Evolutionary conservation across 192 early-diverging fungal genomes (phyloP).

Genomic region (Backusella tuberculispora): DNA sequence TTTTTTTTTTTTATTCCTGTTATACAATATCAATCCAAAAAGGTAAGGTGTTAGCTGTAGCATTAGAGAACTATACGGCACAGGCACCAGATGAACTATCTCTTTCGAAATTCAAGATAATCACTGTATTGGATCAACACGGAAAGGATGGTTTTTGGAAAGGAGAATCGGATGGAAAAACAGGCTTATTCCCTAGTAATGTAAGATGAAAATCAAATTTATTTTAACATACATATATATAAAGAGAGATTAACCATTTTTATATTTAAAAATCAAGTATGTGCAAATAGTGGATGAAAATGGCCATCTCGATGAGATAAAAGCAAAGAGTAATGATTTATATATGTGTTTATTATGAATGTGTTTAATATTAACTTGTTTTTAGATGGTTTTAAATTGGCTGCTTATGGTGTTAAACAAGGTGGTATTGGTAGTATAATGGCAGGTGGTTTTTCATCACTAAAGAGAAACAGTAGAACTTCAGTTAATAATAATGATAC

Average conservation of each 20-base stretch:
- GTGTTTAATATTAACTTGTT: not conserved
- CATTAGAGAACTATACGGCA: conserved; percentile 71
- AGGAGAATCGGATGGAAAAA: conserved; percentile 67
- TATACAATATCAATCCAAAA: not conserved
- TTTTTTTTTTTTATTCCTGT: not conserved
- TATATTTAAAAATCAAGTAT: conserved; percentile 6
- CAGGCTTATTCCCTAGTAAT: conserved; percentile 67
- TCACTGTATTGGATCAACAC: conserved; percentile 66
- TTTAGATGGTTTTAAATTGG: conserved; percentile 58
- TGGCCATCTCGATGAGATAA: conserved; percentile 12
- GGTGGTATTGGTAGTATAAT: conserved; percentile 77
- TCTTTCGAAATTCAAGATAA: conserved; percentile 61
- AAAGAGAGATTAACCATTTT: conserved; percentile 3
- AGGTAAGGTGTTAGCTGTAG: conserved; percentile 50
- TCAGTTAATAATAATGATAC: conserved; percentile 13
- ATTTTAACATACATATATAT: not conserved
- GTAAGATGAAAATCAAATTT: conserved; percentile 40
- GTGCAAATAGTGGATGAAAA: conserved; percentile 19
- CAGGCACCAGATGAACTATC: conserved; percentile 64
- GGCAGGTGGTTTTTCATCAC: conserved; percentile 66
- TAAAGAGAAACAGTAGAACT: conserved; percentile 51
- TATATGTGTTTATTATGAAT: not conserved
- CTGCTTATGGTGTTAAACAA: conserved; percentile 77
- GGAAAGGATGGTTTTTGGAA: conserved; percentile 68
- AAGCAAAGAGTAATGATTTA: conserved; percentile 4